Conservation (phyloP, 2,329 filamentous ascomycete species). For the Colletotrichum aenigma region DNA sequence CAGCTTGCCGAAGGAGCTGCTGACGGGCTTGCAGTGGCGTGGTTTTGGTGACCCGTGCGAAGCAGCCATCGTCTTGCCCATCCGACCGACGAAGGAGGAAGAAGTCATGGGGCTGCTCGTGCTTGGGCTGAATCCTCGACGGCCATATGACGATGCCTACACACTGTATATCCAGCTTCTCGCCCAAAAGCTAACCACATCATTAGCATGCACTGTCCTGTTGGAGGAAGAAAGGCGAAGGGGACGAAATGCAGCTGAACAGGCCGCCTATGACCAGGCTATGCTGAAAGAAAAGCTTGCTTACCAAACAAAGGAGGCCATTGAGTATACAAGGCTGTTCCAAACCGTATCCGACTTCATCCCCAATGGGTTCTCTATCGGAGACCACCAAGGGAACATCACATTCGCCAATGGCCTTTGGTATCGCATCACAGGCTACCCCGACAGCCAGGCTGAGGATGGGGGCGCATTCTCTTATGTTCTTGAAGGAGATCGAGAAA, state of each 20-base stretch:
- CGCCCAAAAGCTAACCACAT: constrained; percentile 65
- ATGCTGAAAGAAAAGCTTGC: constrained; percentile 70
- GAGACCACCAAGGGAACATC: constrained; percentile 66
- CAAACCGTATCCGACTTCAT: constrained; percentile 75
- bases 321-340: constrained; percentile 67
- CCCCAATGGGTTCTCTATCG: constrained; percentile 76
- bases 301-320: constrained; percentile 53
- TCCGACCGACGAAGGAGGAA: constrained; percentile 70
- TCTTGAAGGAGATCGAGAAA: constrained; percentile 48
- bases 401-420: constrained; percentile 75
- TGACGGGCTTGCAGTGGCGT: constrained; percentile 64
- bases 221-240: constrained; percentile 73
- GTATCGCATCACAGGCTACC: constrained; percentile 54
- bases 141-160: constrained; percentile 77
- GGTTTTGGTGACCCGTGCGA: constrained; percentile 69
- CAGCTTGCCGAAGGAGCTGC: constrained; percentile 60
- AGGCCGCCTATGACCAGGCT: constrained; percentile 71
- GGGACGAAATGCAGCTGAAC: constrained; percentile 55
- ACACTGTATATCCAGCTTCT: constrained; percentile 66
- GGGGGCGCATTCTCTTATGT: constrained; percentile 47
- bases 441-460: constrained; percentile 33
- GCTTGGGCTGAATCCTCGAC: constrained; percentile 71
- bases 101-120: constrained; percentile 71
- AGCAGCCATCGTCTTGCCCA: constrained; percentile 71
- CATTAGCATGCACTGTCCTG: constrained; percentile 71